Base-by-base conservation (phyloP, 768 basidiomycete genomes). In the Auricularia cornea region DNA sequence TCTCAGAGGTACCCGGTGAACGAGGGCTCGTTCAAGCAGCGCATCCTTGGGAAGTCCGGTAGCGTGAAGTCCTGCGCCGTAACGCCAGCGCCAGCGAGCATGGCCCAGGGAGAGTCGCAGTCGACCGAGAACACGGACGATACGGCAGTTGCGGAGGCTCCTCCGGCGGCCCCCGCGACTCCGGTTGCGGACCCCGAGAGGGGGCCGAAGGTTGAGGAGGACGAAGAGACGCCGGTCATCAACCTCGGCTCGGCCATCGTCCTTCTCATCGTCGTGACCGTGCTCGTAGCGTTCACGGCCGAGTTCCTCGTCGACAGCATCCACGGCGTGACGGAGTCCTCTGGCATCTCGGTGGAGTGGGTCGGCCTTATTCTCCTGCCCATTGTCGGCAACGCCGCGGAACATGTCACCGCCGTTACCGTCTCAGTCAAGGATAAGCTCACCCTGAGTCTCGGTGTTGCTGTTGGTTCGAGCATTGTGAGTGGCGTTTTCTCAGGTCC, bases 371-470 rank as follows among this genome's bases (percentile, higher is more conserved):
- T 98, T 68, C 78, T 98, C 16, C 81, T 98, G 8, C 96, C 96
- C 5, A 93, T 97, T 40, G 94, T 94, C 16, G 92, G 92, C 23
- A 94, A 93, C 70, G 89, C 92, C 5, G 92, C 90, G 62, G 94
- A 97, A 70, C 94, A 95, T 70, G 88, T 87, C 41, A 97, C 93
- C 2, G 94, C 94, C 16, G 92, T 97, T 30, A 88, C 89, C 1
- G 94, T 94, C 6, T 91, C 94, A 0, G 88, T 92, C 64, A 95
- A 95, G 74, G 85, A 88, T 73, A 93, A 95, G 72, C 77, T 97
- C 26, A 90, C 90, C 54, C 81, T 97, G 5, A 91, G 90, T 70
- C 78, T 97, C 62, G 87, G 89, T 29, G 91, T 96, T 26, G 92
- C 94, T n/a, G 90, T 93, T 20, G 90, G 93, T 56, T 89, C 88